Evolutionary conservation across 495 filamentous ascomycete genomes (phyloP).

Genomic region (Penicillium angulare): DNA sequence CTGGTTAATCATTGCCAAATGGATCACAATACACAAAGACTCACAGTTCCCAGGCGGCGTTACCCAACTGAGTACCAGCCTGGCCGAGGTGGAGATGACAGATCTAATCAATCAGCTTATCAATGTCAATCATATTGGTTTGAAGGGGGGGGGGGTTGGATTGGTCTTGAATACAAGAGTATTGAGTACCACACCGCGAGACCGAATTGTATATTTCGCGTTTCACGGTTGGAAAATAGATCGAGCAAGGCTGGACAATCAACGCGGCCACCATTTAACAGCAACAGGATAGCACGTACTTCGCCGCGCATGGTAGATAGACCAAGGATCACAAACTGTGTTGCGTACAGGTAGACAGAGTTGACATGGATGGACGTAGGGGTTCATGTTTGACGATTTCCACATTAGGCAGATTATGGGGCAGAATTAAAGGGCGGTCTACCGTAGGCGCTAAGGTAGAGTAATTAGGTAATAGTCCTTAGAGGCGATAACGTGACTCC

Average conservation of each 20-base stretch:
- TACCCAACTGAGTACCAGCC: slow-evolving; percentile 65
- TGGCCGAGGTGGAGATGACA: slow-evolving; percentile 88
- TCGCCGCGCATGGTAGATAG: slow-evolving; percentile 32
- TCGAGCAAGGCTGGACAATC: neutral
- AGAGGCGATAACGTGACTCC: too few relatives aligned
- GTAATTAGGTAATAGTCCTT: too few relatives aligned
- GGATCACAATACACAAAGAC: slow-evolving; percentile 35
- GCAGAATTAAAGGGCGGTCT: too few relatives aligned
- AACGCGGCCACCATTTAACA: slow-evolving; percentile 9
- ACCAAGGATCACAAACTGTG: neutral
- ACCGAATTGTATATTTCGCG: neutral
- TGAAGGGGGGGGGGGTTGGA: slow-evolving; percentile 5
- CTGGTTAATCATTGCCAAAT: neutral
- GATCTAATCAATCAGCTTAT: slow-evolving; percentile 50
- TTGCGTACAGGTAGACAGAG: neutral
- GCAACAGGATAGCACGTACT: slow-evolving; percentile 18
- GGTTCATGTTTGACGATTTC: neutral
- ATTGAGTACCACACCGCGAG: slow-evolving; percentile 13
- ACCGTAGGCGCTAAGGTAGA: too few relatives aligned
- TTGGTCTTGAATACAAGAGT: neutral
- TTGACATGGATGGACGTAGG: neutral
- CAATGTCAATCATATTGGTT: neutral
- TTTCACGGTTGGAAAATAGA: neutral
- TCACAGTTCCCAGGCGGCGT: slow-evolving; percentile 89
- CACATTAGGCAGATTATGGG: neutral